phyloP scores from a whole-genome alignment of 768 basidiomycete species.

The Pleurotus sapidus region DNA sequence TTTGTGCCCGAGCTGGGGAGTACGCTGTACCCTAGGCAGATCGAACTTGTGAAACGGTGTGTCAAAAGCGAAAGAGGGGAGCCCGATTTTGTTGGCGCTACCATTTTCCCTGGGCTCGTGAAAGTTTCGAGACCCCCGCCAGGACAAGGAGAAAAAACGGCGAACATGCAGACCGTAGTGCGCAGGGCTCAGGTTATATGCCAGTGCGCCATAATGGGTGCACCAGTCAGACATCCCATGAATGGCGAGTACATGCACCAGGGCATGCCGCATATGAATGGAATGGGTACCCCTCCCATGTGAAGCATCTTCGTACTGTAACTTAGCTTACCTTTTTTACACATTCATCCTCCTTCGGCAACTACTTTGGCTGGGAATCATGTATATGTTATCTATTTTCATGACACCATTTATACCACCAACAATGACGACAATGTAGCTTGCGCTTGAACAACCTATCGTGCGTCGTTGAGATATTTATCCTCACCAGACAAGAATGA shows the following conservation, averaged over 20 bases:
- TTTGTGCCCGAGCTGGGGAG: slow-evolving; percentile 84
- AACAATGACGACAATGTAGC: slow-evolving; percentile 81
- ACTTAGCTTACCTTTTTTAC: slow-evolving; percentile 4
- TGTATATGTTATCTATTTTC: slow-evolving; percentile 20
- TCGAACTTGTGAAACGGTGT: slow-evolving; percentile 84
- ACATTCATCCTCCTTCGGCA: too few species aligned
- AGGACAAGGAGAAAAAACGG: slow-evolving; percentile 35
- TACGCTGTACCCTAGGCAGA: slow-evolving; percentile 70
- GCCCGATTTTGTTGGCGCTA: slow-evolving; percentile 69
- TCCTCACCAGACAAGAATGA: background rate
- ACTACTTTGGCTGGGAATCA: slow-evolving; percentile 15
- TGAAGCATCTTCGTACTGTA: background rate
- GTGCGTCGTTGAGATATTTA: slow-evolving; percentile 5
- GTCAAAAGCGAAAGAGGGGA: slow-evolving; percentile 73
- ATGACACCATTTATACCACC: slow-evolving; percentile 49
- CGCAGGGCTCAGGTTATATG: slow-evolving; percentile 85
- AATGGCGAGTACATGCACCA: background rate
- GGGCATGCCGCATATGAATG: background rate
- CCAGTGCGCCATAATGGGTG: slow-evolving; percentile 66
- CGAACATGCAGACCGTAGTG: slow-evolving; percentile 70
- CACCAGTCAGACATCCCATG: slow-evolving; percentile 10
- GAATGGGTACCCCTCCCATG: slow-evolving; percentile 2
- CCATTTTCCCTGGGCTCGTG: slow-evolving; percentile 85
- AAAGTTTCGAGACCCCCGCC: slow-evolving; percentile 59
- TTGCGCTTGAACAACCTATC: slow-evolving; percentile 77